A percentile compares a stretch with the other conserved stretches of the same genome.
phyloP scores from a whole-genome alignment of 495 filamentous ascomycete species.

The Penicillium simplicissimum region DNA sequence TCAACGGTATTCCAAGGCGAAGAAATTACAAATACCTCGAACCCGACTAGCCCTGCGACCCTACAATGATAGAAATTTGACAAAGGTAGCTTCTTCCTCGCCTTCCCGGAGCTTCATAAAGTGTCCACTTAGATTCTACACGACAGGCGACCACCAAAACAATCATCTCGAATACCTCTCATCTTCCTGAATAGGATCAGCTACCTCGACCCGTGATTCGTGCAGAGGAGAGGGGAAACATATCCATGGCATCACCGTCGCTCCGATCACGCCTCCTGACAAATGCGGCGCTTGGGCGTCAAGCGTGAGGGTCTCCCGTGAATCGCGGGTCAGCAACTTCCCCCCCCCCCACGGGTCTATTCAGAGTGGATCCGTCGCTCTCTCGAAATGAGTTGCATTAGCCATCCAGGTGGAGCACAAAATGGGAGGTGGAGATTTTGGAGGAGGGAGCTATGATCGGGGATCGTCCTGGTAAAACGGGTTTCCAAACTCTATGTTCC shows the following conservation, averaged over 20 bases:
- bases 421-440: neutral
- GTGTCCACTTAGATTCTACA: neutral
- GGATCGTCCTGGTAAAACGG: constrained; percentile 20
- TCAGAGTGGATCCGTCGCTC: constrained; percentile 5
- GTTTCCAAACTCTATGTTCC: constrained; percentile 9
- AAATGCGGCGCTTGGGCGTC: neutral
- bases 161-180: too few relatives aligned
- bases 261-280: constrained; percentile 3
- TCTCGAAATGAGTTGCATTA: constrained; percentile 19
- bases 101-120: neutral
- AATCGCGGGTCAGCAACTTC: neutral
- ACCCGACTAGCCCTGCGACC: neutral
- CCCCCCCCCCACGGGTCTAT: constrained; percentile 10
- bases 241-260: constrained; percentile 5
- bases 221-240: neutral
- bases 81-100: neutral
- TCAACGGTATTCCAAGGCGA: neutral
- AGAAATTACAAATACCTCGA: constrained; percentile 11
- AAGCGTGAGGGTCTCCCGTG: neutral
- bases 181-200: neutral
- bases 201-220: neutral
- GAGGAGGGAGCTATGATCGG: constrained; percentile 10
- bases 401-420: neutral
- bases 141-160: neutral
- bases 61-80: neutral